A percentile compares a stretch with the other conserved stretches of the same genome.
Conservation (phyloP, 2,329 filamentous ascomycete genomes). For the Beauveria caledonica region DNA sequence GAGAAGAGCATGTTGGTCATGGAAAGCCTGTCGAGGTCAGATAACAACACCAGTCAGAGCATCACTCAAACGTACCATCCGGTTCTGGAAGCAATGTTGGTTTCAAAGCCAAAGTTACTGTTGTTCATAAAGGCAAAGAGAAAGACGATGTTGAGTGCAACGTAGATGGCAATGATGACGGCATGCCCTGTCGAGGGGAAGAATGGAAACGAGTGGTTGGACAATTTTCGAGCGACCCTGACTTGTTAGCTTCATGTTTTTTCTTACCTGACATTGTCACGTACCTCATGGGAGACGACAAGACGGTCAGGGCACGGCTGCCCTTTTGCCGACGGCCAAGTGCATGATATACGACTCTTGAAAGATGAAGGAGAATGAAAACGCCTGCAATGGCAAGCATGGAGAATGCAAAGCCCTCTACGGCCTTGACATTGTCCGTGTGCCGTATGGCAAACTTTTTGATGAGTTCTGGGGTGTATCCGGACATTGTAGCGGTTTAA, state of each 20-base stretch:
- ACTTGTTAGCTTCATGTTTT: background rate
- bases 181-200: conserved; percentile 28
- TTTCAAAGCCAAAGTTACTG: conserved; percentile 20
- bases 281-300: conserved; percentile 1
- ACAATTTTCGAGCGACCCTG: conserved; percentile 22
- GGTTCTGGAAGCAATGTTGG: conserved; percentile 29
- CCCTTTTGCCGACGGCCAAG: background rate
- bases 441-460: conserved; percentile 4
- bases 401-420: conserved; percentile 6
- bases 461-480: background rate
- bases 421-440: background rate
- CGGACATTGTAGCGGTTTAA: background rate
- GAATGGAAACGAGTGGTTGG: conserved; percentile 19
- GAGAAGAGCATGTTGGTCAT: conserved; percentile 41
- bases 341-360: background rate
- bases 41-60: background rate
- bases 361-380: conserved; percentile 3
- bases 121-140: conserved; percentile 28
- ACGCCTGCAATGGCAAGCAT: background rate
- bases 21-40: conserved; percentile 24
- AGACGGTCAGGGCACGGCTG: background rate
- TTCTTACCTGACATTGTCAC: background rate
- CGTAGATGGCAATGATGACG: conserved; percentile 21
- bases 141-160: conserved; percentile 26
- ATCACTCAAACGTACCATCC: conserved; percentile 26